Base-by-base conservation (phyloP, 2,329 filamentous ascomycete species). In the Fusarium solani-melongenae region DNA sequence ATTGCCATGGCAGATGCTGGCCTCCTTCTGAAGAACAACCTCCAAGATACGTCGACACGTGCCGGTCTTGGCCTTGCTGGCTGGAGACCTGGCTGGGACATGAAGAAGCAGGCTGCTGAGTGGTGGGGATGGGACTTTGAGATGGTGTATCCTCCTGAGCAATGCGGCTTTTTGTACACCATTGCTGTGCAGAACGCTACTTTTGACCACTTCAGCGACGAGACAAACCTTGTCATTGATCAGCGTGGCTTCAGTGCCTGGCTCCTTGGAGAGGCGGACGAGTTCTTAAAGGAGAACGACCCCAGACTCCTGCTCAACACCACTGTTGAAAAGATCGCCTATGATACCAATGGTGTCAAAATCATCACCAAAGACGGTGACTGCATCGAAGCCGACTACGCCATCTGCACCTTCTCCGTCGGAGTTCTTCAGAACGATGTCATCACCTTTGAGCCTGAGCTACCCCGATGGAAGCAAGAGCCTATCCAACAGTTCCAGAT, bases 391-490 rank as follows among this genome's bases (percentile, higher is more conserved):
- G 90, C 91, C 1, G 86, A 88, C 8, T 91, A 91, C 71, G 91
- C 91, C 2, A 88, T 93, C 69, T 88, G 86, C 74, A 93, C 91
- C 0, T 93, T 94, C 79, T 92, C 90, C 0, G 81, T 93, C 0
- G 92, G 92, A 1, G 91, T 93, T 0, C 82, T 93, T 1, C 92
- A 93, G 77, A 88, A 90, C 69, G 85, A 90, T 4, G 85, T 83
- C 0, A 86, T 93, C 1, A 79, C 81, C 0, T 94, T 93, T 77
- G 77, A 83, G 12, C 92, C 92, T 0, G 73, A 82, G 6, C 83
- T 93, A 0, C 92, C 92, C 0, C 79, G 80, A 4, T 93, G 91
- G 92, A 93, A 94, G 80, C 83, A 86, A 15, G 86, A 85, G 4
- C 88, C 90, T 0, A 92, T 93, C 60, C 86, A 88, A 4, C 89